These are phyloP conservation scores for Aspergillus hortae DNA, from an alignment of 2,329 filamentous ascomycete genomes.

Conservation along the genomic window DNA sequence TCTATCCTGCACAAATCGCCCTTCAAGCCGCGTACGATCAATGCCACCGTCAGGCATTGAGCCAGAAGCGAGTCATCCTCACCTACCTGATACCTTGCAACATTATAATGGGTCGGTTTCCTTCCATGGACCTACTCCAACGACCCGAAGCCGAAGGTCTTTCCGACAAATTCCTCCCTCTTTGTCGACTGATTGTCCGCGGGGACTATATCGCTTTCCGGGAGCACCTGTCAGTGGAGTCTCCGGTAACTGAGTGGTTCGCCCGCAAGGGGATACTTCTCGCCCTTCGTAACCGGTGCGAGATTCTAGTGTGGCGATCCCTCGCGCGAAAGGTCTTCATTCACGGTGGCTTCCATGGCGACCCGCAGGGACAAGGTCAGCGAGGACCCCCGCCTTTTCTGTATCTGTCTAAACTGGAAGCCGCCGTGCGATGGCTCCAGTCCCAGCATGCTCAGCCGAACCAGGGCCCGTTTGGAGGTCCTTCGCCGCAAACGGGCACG, in stretches of 20 bases:
- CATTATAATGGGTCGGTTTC: conserved; percentile 79
- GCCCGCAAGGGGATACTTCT: conserved; percentile 71
- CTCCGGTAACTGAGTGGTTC: conserved; percentile 65
- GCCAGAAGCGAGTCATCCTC: conserved; percentile 75
- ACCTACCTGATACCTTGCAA: conserved; percentile 81
- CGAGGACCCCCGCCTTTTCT: conserved; percentile 66
- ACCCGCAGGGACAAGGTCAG: conserved; percentile 35
- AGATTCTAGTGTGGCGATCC: conserved; percentile 79
- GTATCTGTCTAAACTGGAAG: conserved; percentile 65
- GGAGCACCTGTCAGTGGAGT: conserved; percentile 56
- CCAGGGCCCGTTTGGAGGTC: conserved; percentile 3
- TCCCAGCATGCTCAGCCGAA: conserved; percentile 19
- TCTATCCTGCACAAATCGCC: conserved; percentile 69
- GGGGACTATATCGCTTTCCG: conserved; percentile 76
- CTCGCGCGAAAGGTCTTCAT: conserved; percentile 75
- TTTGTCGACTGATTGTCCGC: conserved; percentile 67
- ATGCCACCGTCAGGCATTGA: conserved; percentile 55
- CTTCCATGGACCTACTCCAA: conserved; percentile 62
- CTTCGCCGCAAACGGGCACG: background rate
- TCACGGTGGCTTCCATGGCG: conserved; percentile 69
- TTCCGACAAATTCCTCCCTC: conserved; percentile 63
- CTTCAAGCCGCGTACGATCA: conserved; percentile 78
- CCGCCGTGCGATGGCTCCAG: conserved; percentile 63
- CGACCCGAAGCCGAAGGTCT: conserved; percentile 68
- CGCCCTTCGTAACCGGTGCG: conserved; percentile 70